Evolutionary conservation across 768 basidiomycete genomes (phyloP), one percentile per base, ranked within the genome.

Genomic region (Phaeotremella skinneri): DNA sequence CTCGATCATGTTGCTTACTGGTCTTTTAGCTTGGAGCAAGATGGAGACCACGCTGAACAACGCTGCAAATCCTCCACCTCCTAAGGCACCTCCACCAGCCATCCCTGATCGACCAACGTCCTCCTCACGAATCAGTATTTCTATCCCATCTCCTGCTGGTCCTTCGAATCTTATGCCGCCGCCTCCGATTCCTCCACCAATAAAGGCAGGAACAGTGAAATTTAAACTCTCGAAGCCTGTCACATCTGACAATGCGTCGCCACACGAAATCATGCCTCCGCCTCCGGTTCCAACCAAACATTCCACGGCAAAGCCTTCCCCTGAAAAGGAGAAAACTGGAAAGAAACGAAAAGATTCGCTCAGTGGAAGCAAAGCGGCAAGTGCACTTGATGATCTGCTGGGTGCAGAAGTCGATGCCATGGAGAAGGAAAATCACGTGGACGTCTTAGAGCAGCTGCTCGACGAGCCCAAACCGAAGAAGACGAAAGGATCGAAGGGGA

Each of bases 1-100:
- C 17, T 42, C 6, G 11, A 17, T n/a, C 41, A 4, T 31, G 39
- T n/a, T n/a, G 14, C 52, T 63, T 27, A 63, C 47, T 45, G 31
- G 41, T 23, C 13, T 20, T 52, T 14, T 61, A 94, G 91, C 87
- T 77, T 98, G 94, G 94, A 80, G 82, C 1, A 75, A 73, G 52
- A 73, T 73, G 34, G 82, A 84, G 69, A 82, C 82, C 61, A 81
- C 82, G 0, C 81, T 73, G 20, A 71, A 64, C 52, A 55, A 57
- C 26, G 47, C 58, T 50, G 59, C 29, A 21, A 11, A 41, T 41
- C 55, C 16, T 43, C 37, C 29, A 50, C 64, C 16, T 49, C 48
- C n/a, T 53, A 58, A 41, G 14, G 20, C 41, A 21, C 26, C 43
- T 14, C 41, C 49, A 14, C 42, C 52, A 5, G 25, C 51, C 49